These are phyloP conservation scores for Cyclotella distinguenda DNA, from an alignment of 108 stramenopile genomes.

Conservation along the genomic window DNA sequence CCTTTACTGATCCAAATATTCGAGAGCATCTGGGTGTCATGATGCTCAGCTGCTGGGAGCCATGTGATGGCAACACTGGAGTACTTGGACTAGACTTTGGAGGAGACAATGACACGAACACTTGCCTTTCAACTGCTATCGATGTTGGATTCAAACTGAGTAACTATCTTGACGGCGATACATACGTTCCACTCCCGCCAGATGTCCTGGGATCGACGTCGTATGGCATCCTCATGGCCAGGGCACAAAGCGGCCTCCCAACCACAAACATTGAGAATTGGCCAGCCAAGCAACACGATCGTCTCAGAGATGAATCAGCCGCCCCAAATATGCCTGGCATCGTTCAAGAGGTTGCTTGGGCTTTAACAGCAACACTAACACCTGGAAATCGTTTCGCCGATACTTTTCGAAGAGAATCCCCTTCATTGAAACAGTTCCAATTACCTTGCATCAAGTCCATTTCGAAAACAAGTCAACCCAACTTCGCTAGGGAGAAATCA, in stretches of 20 bases:
- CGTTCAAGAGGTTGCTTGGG: slow-evolving; percentile 29
- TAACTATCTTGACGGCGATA: slow-evolving; percentile 37
- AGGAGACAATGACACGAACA: slow-evolving; percentile 5
- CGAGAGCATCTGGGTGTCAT: slow-evolving; percentile 19
- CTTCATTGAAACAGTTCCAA: slow-evolving; percentile 16
- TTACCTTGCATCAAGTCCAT: slow-evolving; percentile 19
- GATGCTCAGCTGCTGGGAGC: slow-evolving; percentile 25
- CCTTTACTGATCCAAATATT: slow-evolving; percentile 30
- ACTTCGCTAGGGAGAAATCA: slow-evolving; percentile 30
- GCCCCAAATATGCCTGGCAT: background rate
- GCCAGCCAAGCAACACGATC: slow-evolving; percentile 33
- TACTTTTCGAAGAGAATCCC: slow-evolving; percentile 9
- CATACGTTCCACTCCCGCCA: slow-evolving; percentile 28
- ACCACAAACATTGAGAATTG: slow-evolving; percentile 27
- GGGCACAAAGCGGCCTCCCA: slow-evolving; percentile 29
- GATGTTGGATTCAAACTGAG: slow-evolving; percentile 25
- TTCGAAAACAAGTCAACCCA: slow-evolving; percentile 19
- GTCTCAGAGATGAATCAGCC: slow-evolving; percentile 24
- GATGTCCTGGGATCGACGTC: background rate
- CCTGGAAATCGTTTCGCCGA: slow-evolving; percentile 8
- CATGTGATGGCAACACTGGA: background rate
- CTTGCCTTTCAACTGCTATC: slow-evolving; percentile 17
- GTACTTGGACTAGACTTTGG: slow-evolving; percentile 39
- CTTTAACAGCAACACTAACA: slow-evolving; percentile 13
- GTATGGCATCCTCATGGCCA: slow-evolving; percentile 2